Conservation (phyloP, 352 stramenopile genomes). For the Globisporangium cylindrosporum region DNA sequence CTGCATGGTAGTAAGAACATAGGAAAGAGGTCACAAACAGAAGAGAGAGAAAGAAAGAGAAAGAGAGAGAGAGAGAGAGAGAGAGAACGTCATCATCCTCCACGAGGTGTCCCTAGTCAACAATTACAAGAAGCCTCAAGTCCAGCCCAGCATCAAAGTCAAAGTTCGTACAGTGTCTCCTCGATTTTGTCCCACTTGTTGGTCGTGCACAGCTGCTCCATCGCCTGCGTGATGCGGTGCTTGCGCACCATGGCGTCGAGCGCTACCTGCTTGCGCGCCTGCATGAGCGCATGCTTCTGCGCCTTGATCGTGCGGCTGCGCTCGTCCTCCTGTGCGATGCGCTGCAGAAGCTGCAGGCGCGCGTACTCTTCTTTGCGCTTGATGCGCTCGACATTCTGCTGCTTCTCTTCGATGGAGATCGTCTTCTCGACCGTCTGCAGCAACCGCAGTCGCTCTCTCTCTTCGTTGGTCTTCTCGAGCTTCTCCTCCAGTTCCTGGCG, state of each 20-base stretch:
- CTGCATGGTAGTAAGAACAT: conserved; percentile 10
- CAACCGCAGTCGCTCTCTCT: conserved; percentile 44
- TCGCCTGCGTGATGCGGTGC: conserved; percentile 58
- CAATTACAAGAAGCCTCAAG: neutral
- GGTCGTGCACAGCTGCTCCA: conserved; percentile 58
- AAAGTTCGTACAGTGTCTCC: conserved; percentile 61
- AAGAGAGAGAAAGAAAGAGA: no score
- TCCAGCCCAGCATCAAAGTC: neutral
- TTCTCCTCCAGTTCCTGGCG: conserved; percentile 40
- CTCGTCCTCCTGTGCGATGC: conserved; percentile 59
- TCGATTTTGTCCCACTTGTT: conserved; percentile 83
- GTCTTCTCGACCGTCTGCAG: conserved; percentile 56
- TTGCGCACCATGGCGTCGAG: conserved; percentile 66
- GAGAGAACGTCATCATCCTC: neutral
- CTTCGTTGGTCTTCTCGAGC: conserved; percentile 35
- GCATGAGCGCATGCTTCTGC: conserved; percentile 53
- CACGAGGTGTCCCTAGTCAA: neutral
- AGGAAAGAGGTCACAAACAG: neutral
- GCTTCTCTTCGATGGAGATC: conserved; percentile 51
- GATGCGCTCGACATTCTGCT: conserved; percentile 70
- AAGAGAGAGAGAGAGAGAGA: conserved; percentile 14
- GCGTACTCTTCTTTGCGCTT: conserved; percentile 73
- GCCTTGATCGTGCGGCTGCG: conserved; percentile 58
- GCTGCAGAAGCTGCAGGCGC: conserved; percentile 47
- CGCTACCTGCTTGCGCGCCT: conserved; percentile 58